Conservation (phyloP, 2,329 filamentous ascomycete genomes). For the Botryotinia calthae region DNA sequence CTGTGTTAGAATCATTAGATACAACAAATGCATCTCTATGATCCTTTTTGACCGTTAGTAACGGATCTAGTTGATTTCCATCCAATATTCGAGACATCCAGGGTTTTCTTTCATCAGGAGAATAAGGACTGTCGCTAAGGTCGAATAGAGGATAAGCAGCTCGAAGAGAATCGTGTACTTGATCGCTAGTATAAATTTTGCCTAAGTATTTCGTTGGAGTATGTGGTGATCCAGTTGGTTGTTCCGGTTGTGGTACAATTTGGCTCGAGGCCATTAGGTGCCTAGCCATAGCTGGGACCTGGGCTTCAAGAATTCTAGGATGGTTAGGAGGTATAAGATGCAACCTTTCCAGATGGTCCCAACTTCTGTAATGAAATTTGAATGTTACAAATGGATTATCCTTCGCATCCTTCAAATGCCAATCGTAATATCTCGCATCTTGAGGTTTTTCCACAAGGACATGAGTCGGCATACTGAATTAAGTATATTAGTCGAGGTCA, state of each 20-base stretch:
- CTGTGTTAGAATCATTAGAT: background rate
- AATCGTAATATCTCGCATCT: constrained; percentile 52
- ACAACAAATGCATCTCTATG: constrained; percentile 17
- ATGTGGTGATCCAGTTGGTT: background rate
- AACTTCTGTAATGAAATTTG: constrained; percentile 56
- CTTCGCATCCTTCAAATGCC: constrained; percentile 50
- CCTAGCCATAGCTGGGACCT: constrained; percentile 12
- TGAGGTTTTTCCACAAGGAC: constrained; percentile 53
- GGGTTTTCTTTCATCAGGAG: background rate
- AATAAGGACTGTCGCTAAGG: background rate
- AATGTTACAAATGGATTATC: constrained; percentile 54
- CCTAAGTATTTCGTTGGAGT: constrained; percentile 19
- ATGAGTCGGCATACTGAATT: constrained; percentile 49
- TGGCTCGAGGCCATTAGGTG: background rate
- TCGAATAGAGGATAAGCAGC: constrained; percentile 6
- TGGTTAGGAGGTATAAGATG: constrained; percentile 44
- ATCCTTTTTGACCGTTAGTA: constrained; percentile 1
- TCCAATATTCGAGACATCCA: constrained; percentile 4
- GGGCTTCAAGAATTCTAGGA: constrained; percentile 19
- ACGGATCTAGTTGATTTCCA: background rate
- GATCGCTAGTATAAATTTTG: constrained; percentile 20
- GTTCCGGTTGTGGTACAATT: constrained; percentile 1
- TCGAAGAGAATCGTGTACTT: constrained; percentile 16
- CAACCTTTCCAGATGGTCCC: constrained; percentile 48
- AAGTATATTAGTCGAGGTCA: constrained; percentile 6